Evolutionary conservation across 192 early-diverging fungal genomes (phyloP).

Genomic region (Backusella tuberculispora): DNA sequence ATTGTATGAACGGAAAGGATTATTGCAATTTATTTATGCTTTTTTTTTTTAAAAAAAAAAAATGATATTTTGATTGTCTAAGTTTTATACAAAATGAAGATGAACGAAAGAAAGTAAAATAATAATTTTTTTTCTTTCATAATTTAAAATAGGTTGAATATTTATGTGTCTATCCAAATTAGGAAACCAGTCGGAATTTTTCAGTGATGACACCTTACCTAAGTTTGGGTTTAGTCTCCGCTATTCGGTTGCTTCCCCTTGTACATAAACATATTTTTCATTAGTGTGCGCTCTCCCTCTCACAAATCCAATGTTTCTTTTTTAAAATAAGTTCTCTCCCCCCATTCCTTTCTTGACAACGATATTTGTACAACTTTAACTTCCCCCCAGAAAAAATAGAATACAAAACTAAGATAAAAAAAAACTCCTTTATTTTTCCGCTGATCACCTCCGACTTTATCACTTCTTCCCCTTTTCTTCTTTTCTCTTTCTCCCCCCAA

Average conservation of each 20-base stretch:
- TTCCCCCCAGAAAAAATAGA: not conserved
- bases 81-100: constrained; percentile 5
- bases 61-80: not conserved
- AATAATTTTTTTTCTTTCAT: not conserved
- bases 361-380: not conserved
- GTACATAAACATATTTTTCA: constrained; percentile 18
- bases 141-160: constrained; percentile 5
- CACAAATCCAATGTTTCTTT: not conserved
- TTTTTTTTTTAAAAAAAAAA: not conserved
- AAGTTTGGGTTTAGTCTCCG: constrained; percentile 21
- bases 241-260: not conserved
- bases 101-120: constrained; percentile 3
- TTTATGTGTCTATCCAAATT: constrained; percentile 4
- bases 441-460: constrained; percentile 17
- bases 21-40: not conserved
- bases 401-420: constrained; percentile 9
- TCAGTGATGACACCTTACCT: constrained; percentile 5
- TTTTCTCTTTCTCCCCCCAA: not conserved
- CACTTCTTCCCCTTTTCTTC: not conserved
- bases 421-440: constrained; percentile 12
- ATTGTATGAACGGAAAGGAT: not conserved
- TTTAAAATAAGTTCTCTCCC: constrained; percentile 3
- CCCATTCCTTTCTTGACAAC: constrained; percentile 21
- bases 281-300: constrained; percentile 3
- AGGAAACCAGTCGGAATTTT: not conserved